Base-by-base conservation (phyloP, 805 yeast species). In the Cyberlindnera euphorbiiphila region DNA sequence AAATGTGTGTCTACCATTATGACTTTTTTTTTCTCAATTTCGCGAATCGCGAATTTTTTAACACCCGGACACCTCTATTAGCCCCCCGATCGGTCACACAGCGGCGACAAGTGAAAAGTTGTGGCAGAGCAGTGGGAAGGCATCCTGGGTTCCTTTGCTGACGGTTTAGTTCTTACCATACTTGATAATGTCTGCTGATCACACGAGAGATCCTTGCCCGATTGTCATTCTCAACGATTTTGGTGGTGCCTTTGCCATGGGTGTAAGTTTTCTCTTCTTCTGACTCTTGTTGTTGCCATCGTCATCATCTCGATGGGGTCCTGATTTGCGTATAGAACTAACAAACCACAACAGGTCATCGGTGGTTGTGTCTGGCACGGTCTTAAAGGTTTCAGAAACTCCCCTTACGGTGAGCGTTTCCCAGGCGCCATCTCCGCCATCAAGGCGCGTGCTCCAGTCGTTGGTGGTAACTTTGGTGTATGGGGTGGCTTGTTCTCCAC, bases 321-420 rank as follows among this genome's bases (percentile, higher is more conserved):
- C n/a, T n/a, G n/a, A n/a, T n/a, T n/a, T n/a, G n/a, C n/a, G n/a
- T n/a, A n/a, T n/a, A n/a, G n/a, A n/a, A n/a, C n/a, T n/a, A n/a
- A n/a, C n/a, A n/a, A n/a, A 15, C 4, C 15, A 9, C 17, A 9
- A 29, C 16, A 45, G 49, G 49, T 79, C 53, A 85, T 93, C 57
- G 98, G 98, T 70, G 99, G 99, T 50, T 81, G 91, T 54, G 81
- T 93, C 46, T 93, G 98, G 98, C 98, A 93, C 70, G 97, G 98
- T 60, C 83, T 93, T 59, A 93, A 93, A 64, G 99, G 99, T 34
- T 93, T 93, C 74, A 78, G 98, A 64, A 93, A 93, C 73, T 88
- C 97, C 10, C 98, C 99, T 39, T 74, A 81, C 52, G 98, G 98
- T 43, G 98, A 93, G 66, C 79, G 98, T 68, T 74, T 95, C 56